Evolutionary conservation across 306 rosid genomes (phyloP).

Genomic region (Ziziphus jujuba): DNA sequence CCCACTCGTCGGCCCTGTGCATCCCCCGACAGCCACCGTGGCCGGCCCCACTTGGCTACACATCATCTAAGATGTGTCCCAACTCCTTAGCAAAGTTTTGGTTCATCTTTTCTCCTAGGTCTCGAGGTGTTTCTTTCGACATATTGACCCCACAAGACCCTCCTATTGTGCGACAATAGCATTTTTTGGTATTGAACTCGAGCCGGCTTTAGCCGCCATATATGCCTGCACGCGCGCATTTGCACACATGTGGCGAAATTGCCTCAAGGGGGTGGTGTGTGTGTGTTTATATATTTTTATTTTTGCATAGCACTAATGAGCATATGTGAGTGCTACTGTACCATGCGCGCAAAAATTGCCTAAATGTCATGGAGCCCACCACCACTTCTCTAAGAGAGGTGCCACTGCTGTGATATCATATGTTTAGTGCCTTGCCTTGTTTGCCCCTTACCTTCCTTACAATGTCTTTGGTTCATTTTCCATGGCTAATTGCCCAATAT

Average conservation of each 20-base stretch:
- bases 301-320: conserved; percentile 34
- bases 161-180: conserved; percentile 48
- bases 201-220: conserved; percentile 62
- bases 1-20: conserved; percentile 54
- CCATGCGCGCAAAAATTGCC: conserved; percentile 59
- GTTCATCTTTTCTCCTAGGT: conserved; percentile 41
- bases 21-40: conserved; percentile 72
- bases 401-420: background rate
- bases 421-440: conserved; percentile 1
- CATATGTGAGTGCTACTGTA: conserved; percentile 67
- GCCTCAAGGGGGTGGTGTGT: background rate
- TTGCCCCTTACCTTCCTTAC: too few species aligned
- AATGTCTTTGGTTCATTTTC: too few species aligned
- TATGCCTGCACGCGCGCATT: conserved; percentile 61
- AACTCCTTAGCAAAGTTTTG: conserved; percentile 53
- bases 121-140: conserved; percentile 41
- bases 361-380: conserved; percentile 51
- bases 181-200: conserved; percentile 34
- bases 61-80: conserved; percentile 70
- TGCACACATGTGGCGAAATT: conserved; percentile 35
- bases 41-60: conserved; percentile 49
- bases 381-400: background rate
- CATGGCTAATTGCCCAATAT: background rate
- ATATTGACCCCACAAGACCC: conserved; percentile 58
- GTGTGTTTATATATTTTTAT: background rate